Base-by-base conservation (phyloP, 148 eudicot genomes). In the Rhododendron vialii region DNA sequence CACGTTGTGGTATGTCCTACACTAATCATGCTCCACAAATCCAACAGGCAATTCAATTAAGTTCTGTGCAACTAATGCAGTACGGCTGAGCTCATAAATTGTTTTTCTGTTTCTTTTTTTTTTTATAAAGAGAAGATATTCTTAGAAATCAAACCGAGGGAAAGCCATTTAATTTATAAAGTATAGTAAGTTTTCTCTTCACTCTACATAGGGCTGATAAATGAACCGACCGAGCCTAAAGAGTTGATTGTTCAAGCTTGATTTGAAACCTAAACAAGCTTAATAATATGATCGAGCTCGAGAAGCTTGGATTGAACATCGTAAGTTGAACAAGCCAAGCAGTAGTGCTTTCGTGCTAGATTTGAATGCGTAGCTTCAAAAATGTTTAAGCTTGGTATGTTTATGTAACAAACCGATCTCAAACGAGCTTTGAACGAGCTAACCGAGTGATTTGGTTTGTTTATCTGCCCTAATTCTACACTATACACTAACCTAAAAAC, bases 121-220 rank as follows among this genome's bases (percentile, higher is more conserved):
- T 51, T 51, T 51, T 51, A 51, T 47, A 48, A 48, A 47, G 11
- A 79, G n/a, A 48, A 17, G 55, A 83, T 24, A 65, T 83, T 69
- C 45, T 67, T 59, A 20, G 78, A 38, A 83, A 83, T 36, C 84
- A 83, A 83, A 83, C 85, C 30, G 3, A 18, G 78, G 82, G 59
- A 7, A 83, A 83, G 63, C 3, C n/a, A 82, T 28, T 43, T 61
- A 5, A 24, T 61, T 22, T 4, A 63, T 15, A 51, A 65, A 83
- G 3, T 43, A 26, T 3, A n/a, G 28, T 3, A n/a, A 24, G 38
- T 18, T 24, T 43, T 26, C 26, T 28, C 36, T 14, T 36, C 15
- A 41, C 2, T 53, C 18, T 13, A 14, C 61, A 17, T 18, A 55
- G 61, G 22, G 22, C 17, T 55, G 20, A 18, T 55, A 55, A 55